Conservation (phyloP, 2,329 filamentous ascomycete genomes). For the Aureobasidium uvarum region DNA sequence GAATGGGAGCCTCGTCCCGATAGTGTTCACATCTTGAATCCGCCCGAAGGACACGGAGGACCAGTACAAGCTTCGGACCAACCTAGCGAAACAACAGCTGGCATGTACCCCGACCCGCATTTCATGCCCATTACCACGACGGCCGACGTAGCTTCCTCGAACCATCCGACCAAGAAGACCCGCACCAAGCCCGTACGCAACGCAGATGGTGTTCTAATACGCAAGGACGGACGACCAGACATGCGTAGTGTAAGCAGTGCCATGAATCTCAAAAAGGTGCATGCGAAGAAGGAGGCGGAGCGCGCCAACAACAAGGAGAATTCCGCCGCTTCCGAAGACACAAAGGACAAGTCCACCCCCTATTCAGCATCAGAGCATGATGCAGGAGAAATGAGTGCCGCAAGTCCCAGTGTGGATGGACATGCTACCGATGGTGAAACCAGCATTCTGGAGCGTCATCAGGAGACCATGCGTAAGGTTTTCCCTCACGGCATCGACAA, state of each 20-base stretch:
- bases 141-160: conserved; percentile 14
- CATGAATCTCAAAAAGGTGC: conserved; percentile 53
- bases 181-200: conserved; percentile 53
- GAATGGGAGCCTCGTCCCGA: conserved; percentile 42
- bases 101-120: conserved; percentile 41
- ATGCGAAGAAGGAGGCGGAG: conserved; percentile 49
- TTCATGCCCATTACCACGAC: conserved; percentile 24
- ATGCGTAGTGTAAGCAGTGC: conserved; percentile 54
- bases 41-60: conserved; percentile 31
- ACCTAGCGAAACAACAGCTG: conserved; percentile 25
- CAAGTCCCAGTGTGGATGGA: conserved; percentile 29
- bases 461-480: conserved; percentile 37
- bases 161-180: conserved; percentile 45
- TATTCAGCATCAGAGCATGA: conserved; percentile 21
- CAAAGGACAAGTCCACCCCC: conserved; percentile 11
- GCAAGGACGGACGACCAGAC: conserved; percentile 53
- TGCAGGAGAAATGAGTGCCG: conserved; percentile 8
- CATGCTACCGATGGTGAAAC: conserved; percentile 30
- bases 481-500: conserved; percentile 33
- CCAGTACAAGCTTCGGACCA: conserved; percentile 33
- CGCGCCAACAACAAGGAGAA: conserved; percentile 36
- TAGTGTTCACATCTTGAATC: neutral
- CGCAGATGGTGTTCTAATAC: conserved; percentile 51
- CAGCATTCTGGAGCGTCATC: conserved; percentile 32
- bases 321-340: conserved; percentile 26